A percentile compares a stretch with the other conserved stretches of the same genome.
Evolutionary conservation across 257 asterid species (phyloP).

Genomic region (Perilla frutescens): DNA sequence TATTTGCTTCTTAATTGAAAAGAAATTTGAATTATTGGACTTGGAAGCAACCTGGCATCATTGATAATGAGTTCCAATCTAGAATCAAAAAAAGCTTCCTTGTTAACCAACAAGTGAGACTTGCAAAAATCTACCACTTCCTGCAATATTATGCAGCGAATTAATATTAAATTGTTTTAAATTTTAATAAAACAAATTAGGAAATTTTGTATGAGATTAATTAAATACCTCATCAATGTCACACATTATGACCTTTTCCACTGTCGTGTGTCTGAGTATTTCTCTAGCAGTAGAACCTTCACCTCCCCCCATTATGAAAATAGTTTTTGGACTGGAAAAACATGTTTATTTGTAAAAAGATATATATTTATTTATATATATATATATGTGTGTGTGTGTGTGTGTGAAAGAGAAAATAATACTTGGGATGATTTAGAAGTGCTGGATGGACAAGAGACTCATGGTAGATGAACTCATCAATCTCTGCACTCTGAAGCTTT

Average conservation of each 20-base stretch:
- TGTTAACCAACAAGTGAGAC: conserved; percentile 75
- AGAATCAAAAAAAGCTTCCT: conserved; percentile 77
- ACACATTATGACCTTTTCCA: conserved; percentile 90
- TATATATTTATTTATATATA: neutral
- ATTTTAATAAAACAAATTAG: neutral
- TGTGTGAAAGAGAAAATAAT: neutral
- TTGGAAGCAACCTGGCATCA: conserved; percentile 73
- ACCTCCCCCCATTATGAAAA: conserved; percentile 98
- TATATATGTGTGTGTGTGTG: neutral
- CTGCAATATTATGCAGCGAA: conserved; percentile 46
- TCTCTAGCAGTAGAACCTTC: conserved; percentile 98
- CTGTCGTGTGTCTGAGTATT: conserved; percentile 73
- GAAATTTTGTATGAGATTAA: neutral
- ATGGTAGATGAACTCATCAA: conserved; percentile 93
- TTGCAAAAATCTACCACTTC: conserved; percentile 93
- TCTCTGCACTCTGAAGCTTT: conserved; percentile 95
- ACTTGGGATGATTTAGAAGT: conserved; percentile 76
- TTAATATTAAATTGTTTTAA: neutral
- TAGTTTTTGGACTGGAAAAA: conserved; percentile 69
- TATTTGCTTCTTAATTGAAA: neutral
- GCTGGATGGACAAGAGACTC: conserved; percentile 95
- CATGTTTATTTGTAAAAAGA: neutral
- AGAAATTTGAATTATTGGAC: neutral
- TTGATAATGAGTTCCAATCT: conserved; percentile 78
- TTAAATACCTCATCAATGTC: conserved; percentile 81